These are phyloP conservation scores for Scenedesmus sp. DNA, from an alignment of 163 green algal species.

Conservation along the genomic window DNA sequence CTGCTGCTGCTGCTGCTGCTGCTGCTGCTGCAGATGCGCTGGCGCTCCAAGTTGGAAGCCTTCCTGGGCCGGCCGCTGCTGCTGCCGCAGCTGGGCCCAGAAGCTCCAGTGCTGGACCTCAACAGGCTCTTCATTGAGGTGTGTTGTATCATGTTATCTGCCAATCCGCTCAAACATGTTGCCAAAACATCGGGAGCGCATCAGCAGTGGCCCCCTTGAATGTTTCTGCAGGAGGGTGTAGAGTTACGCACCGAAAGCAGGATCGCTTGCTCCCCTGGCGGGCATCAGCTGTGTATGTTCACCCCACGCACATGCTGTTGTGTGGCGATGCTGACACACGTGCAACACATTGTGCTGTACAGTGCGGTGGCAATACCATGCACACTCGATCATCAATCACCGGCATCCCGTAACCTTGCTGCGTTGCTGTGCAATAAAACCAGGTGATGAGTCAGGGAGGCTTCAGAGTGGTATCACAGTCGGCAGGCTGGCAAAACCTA, in stretches of 20 bases:
- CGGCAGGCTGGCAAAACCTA: constrained; percentile 12
- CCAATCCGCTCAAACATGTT: too few species aligned
- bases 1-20: not conserved
- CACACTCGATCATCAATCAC: too few species aligned
- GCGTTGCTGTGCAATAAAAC: not conserved
- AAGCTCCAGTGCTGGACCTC: constrained; percentile 47
- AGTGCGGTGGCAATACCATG: too few species aligned
- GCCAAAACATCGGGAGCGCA: too few species aligned
- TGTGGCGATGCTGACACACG: too few species aligned
- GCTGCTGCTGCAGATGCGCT: constrained; percentile 2
- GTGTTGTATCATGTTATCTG: not conserved
- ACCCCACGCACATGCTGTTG: too few species aligned
- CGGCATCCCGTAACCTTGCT: not conserved
- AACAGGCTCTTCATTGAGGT: constrained; percentile 48
- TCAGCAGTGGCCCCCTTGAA: not conserved
- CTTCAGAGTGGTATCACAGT: not conserved
- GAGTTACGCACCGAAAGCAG: too few species aligned
- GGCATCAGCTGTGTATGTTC: too few species aligned
- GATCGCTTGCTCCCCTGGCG: too few species aligned
- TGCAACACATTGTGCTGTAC: too few species aligned
- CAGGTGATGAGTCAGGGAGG: constrained; percentile 49
- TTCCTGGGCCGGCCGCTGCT: constrained; percentile 37
- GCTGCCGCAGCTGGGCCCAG: constrained; percentile 32
- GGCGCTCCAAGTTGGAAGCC: constrained; percentile 33
- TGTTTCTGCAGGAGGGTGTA: not conserved